Evolutionary conservation across 192 early-diverging fungal species (phyloP), one percentile per base, ranked within the genome.

Genomic region (Umbelopsis isabellina): DNA sequence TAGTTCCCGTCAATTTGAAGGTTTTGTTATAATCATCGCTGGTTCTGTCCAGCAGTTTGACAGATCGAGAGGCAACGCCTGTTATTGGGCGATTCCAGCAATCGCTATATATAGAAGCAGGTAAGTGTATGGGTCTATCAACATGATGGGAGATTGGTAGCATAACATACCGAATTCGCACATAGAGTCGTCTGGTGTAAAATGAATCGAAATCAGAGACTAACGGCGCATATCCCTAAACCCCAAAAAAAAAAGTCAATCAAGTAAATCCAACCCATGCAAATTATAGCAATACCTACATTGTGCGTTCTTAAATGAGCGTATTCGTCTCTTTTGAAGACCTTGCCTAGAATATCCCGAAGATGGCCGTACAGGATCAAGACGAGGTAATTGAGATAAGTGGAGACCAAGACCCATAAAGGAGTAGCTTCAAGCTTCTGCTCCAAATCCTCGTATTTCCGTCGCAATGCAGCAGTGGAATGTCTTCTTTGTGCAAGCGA

Each of bases 121-220:
- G 2, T 51, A 2, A 51, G 25, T 21, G 50, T 22, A 20, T 52
- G 4, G 13, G 20, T 52, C 30, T 3, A 7, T 3, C 13, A 27
- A 4, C 0, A 61, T 35, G 4, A 13, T 61, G 8, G 11, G 7
- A 15, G 27, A 10, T 8, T 33, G 10, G 51, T 4, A 18, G 13
- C 1, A 3, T 15, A 16, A 33, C 50, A 46, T 71, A 73, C 72
- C 72, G 75, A 68, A 76, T 76, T 44, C 75, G 69, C 30, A 76
- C 70, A 73, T 95, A 95, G 37, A 99, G 83, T 46, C 94, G 90
- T 33, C 97, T 88, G 53, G 90, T 91, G 87, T 96, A 98, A 83
- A 99, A 94, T 65, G 93, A 95, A 74, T 99, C 95, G 85, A 97
- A 99, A 71, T 97, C 97, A 33, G 93, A 94, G 53, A 92, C 93